Evolutionary conservation across 2,329 filamentous ascomycete species (phyloP).

Genomic region (Ampelomyces quisqualis): DNA sequence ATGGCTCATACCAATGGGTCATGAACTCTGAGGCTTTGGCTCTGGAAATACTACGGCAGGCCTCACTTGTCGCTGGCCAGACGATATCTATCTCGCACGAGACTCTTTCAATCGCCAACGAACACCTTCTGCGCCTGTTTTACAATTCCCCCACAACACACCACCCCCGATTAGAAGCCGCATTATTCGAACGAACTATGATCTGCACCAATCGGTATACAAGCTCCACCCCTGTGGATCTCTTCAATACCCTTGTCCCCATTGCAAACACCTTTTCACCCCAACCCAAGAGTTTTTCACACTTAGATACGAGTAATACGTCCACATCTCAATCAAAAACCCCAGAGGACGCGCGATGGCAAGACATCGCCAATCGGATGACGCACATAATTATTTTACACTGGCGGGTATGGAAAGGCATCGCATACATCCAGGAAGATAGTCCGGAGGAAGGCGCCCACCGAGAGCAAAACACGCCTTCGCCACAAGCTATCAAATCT

Average conservation of each 20-base stretch:
- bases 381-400: slow-evolving; percentile 83
- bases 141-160: slow-evolving; percentile 35
- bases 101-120: slow-evolving; percentile 40
- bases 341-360: slow-evolving; percentile 44
- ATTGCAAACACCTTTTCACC: slow-evolving; percentile 10
- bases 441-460: neutral
- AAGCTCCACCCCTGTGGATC: slow-evolving; percentile 44
- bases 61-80: slow-evolving; percentile 38
- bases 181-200: slow-evolving; percentile 31
- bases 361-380: slow-evolving; percentile 72
- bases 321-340: slow-evolving; percentile 16
- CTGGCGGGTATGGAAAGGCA: slow-evolving; percentile 82
- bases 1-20: slow-evolving; percentile 41
- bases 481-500: neutral
- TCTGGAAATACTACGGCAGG: slow-evolving; percentile 49
- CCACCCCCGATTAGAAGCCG: slow-evolving; percentile 30
- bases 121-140: slow-evolving; percentile 39
- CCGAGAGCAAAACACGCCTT: neutral
- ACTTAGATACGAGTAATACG: slow-evolving; percentile 29
- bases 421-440: slow-evolving; percentile 61
- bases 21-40: slow-evolving; percentile 48
- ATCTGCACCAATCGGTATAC: slow-evolving; percentile 33
- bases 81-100: slow-evolving; percentile 33
- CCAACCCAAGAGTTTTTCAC: slow-evolving; percentile 7
- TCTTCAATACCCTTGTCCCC: slow-evolving; percentile 48